Base-by-base conservation (phyloP, 768 basidiomycete genomes). In the Favolaschia claudopus region DNA sequence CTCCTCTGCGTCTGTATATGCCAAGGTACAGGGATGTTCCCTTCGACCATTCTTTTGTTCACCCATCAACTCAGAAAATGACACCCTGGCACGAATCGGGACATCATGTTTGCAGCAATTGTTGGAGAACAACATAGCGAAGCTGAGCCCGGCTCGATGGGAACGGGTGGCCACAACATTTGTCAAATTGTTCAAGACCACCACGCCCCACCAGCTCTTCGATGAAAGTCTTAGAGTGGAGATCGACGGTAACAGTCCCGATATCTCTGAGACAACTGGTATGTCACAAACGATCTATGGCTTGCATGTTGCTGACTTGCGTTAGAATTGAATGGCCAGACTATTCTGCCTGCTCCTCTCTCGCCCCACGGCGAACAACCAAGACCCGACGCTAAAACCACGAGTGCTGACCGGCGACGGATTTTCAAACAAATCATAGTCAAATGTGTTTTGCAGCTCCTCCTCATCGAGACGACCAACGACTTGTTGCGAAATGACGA, bases 341-440 rank as follows among this genome's bases (percentile, higher is more conserved):
- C 88, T 7, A 89, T 95, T 55, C 69, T 95, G n/a, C 92, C 92
- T 13, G 93, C 96, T 6, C 96, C 96, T 9, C 82, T 99, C 32
- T 91, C 92, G 22, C 90, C 93, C 5, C 81, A 84, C n/a, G 80
- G 78, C 55, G 88, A 90, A 56, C 77, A 80, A 39, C 71, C 77
- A 12, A 81, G 76, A 55, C 63, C 75, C 8, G 83, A 82, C 62
- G 69, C 76, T 10, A 81, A 82, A 60, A 76, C 84, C n/a, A 85
- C 88, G 7, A 74, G 87, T 39, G 79, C 77, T 48, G 91, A 91
- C 64, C 89, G 95, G 51, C 87, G 93, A 40, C 85, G 89, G 38
- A 86, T 93, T 53, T 99, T 99, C 87, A 92, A 95, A 71, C 97
- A 99, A 73, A 99, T 99, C 76, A 99, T 99, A 60, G 95, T 98